Percentiles rank a stretch among this genome's conserved stretches.
Evolutionary conservation across 2,329 filamentous ascomycete species (phyloP).

Genomic region (Cladobotryum protrusum): DNA sequence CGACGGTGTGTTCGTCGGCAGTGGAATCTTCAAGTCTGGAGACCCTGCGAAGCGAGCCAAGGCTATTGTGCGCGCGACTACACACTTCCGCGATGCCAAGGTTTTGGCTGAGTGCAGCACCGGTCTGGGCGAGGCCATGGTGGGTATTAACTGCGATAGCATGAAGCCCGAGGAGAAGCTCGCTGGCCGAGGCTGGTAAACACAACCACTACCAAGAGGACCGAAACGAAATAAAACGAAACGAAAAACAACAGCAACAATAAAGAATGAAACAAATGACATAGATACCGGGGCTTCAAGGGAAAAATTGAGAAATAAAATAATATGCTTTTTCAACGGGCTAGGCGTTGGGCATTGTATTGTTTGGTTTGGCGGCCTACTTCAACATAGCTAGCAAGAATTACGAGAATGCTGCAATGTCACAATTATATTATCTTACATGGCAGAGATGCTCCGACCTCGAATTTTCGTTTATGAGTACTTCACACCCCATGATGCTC

Average conservation of each 20-base stretch:
- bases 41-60: slow-evolving; percentile 84
- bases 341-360: slow-evolving; percentile 7
- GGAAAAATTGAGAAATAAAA: not conserved
- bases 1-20: slow-evolving; percentile 95
- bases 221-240: not conserved
- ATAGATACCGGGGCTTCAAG: not conserved
- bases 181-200: slow-evolving; percentile 77
- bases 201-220: not conserved
- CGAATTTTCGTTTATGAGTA: too few relatives aligned
- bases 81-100: slow-evolving; percentile 80
- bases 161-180: slow-evolving; percentile 78
- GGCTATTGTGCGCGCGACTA: slow-evolving; percentile 91
- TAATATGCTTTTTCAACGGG: slow-evolving; percentile 2
- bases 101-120: slow-evolving; percentile 81
- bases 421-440: not conserved
- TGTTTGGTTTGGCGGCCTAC: slow-evolving; percentile 6
- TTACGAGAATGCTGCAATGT: slow-evolving; percentile 1
- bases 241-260: not conserved
- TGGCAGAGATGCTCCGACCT: too few relatives aligned
- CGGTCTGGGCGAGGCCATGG: slow-evolving; percentile 95
- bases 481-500: too few relatives aligned
- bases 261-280: not conserved
- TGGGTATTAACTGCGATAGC: slow-evolving; percentile 79
- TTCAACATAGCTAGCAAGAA: slow-evolving; percentile 6
- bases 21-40: slow-evolving; percentile 94